These are phyloP conservation scores for Nicotiana tomentosiformis DNA, from an alignment of 257 asterid species.

Conservation along the genomic window DNA sequence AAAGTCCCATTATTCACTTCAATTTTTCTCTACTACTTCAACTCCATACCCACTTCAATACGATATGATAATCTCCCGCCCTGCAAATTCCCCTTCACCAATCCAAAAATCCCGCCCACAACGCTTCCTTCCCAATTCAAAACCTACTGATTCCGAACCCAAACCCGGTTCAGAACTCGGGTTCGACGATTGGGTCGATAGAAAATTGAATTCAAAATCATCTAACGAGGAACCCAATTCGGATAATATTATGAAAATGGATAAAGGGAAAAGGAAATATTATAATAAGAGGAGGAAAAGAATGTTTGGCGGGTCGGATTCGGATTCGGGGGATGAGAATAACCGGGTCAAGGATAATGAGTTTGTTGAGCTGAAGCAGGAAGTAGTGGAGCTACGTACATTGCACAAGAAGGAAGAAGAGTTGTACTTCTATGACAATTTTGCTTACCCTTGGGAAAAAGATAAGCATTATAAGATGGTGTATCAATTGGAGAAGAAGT, in stretches of 20 bases:
- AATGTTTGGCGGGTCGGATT: slow-evolving; percentile 86
- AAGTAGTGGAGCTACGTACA: slow-evolving; percentile 76
- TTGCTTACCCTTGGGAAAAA: slow-evolving; percentile 96
- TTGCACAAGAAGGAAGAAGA: slow-evolving; percentile 83
- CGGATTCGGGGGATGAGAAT: slow-evolving; percentile 40
- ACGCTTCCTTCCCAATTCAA: slow-evolving; percentile 29
- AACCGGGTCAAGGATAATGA: slow-evolving; percentile 37
- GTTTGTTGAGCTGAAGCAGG: slow-evolving; percentile 71
- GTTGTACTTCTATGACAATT: slow-evolving; percentile 72
- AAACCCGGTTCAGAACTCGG: slow-evolving; percentile 34
- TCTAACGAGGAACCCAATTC: background rate
- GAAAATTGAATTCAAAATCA: slow-evolving; percentile 23
- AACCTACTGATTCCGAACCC: slow-evolving; percentile 19
- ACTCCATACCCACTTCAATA: slow-evolving; percentile 86
- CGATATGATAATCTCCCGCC: slow-evolving; percentile 86
- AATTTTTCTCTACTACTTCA: slow-evolving; percentile 47
- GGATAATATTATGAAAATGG: slow-evolving; percentile 25
- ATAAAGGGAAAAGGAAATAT: slow-evolving; percentile 67
- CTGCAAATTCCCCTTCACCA: slow-evolving; percentile 33
- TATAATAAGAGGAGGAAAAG: slow-evolving; percentile 73
- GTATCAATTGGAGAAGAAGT: slow-evolving; percentile 92
- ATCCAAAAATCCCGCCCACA: slow-evolving; percentile 4
- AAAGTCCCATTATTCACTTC: slow-evolving; percentile 9
- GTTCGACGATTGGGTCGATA: slow-evolving; percentile 84
- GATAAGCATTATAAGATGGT: slow-evolving; percentile 95